A percentile compares a stretch with the other conserved stretches of the same genome.
Conservation (phyloP, 139 green algal genomes). For the Chlorella vulgaris region DNA sequence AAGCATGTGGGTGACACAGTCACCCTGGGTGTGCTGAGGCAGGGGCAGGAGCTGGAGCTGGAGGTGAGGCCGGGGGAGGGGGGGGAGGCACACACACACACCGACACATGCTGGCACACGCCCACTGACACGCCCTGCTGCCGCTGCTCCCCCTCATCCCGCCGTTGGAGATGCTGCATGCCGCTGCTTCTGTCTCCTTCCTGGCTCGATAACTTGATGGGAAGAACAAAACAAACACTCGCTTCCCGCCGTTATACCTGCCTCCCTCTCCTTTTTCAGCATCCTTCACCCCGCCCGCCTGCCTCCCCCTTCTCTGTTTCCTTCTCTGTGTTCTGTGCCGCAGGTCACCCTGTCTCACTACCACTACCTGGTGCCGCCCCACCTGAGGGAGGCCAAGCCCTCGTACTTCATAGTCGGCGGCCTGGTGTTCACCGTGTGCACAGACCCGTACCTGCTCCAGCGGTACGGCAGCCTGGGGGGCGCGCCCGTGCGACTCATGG, state of each 20-base stretch:
- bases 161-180: neutral
- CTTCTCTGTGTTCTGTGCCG: neutral
- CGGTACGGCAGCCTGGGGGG: conserved; percentile 35
- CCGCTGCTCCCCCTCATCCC: neutral
- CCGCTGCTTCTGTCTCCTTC: neutral
- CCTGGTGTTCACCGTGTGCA: conserved; percentile 40
- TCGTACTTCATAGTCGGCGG: conserved; percentile 41
- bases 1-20: conserved; percentile 84
- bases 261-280: neutral
- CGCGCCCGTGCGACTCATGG: conserved; percentile 37
- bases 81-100: no score
- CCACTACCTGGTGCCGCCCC: conserved; percentile 40
- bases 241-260: neutral
- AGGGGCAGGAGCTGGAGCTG: conserved; percentile 1
- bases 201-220: no score
- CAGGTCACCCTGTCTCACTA: conserved; percentile 26
- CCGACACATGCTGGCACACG: no score
- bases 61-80: no score
- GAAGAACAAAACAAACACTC: no score
- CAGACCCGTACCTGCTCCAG: conserved; percentile 44
- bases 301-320: neutral
- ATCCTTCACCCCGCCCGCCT: neutral
- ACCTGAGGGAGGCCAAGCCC: conserved; percentile 32
- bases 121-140: no score
- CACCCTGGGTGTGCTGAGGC: conserved; percentile 48